Percentiles rank a stretch among this genome's conserved stretches.
Conservation (phyloP, 2,329 filamentous ascomycete species). For the Arthrinium puccinioides region DNA sequence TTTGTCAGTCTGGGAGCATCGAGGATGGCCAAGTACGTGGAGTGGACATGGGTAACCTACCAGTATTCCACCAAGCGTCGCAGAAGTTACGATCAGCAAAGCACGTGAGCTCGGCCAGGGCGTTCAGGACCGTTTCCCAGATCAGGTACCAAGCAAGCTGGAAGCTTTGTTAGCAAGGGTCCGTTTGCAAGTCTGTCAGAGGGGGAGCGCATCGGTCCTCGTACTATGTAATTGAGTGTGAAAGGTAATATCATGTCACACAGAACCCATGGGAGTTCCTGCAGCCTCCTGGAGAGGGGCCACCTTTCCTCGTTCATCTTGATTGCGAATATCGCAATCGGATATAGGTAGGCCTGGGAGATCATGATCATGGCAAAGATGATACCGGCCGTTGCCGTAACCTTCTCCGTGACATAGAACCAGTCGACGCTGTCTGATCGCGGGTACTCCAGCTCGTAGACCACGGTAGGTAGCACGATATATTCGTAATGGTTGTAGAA, state of each 20-base stretch:
- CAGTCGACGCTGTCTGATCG: constrained; percentile 61
- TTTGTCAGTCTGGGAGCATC: background rate
- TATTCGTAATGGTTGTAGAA: constrained; percentile 62
- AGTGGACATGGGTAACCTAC: constrained; percentile 20
- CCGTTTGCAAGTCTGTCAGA: background rate
- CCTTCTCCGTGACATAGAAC: constrained; percentile 69
- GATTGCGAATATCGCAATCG: constrained; percentile 60
- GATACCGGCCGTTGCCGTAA: constrained; percentile 61
- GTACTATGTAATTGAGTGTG: constrained; percentile 65
- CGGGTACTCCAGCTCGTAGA: constrained; percentile 75
- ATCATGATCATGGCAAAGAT: constrained; percentile 75
- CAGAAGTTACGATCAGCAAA: constrained; percentile 75
- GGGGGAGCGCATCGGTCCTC: constrained; percentile 8
- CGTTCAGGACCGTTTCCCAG: constrained; percentile 69
- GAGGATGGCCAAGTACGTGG: background rate
- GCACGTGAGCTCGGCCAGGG: constrained; percentile 66
- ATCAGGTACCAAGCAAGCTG: constrained; percentile 72
- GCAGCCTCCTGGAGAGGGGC: constrained; percentile 52
- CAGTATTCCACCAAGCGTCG: constrained; percentile 56
- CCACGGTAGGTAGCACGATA: constrained; percentile 66
- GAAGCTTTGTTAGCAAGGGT: background rate
- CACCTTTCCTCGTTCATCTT: constrained; percentile 61
- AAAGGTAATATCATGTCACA: constrained; percentile 71
- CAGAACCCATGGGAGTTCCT: constrained; percentile 67
- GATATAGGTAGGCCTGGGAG: constrained; percentile 70